phyloP scores from a whole-genome alignment of 352 stramenopile species.

The Globisporangium okanoganense region DNA sequence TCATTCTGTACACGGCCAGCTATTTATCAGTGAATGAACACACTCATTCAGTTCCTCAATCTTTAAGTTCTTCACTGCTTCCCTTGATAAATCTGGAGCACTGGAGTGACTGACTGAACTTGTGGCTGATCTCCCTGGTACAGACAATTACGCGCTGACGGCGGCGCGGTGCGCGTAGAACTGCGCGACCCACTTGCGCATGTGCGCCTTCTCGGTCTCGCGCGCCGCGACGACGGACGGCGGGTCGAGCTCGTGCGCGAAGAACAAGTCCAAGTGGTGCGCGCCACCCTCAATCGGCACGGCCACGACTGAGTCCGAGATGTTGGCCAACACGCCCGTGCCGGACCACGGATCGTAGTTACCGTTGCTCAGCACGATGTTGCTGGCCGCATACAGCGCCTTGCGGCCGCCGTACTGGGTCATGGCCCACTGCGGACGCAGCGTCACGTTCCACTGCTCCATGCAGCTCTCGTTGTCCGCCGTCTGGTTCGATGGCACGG shows the following conservation, averaged over 20 bases:
- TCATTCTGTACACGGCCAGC: not conserved
- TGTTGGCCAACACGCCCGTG: conserved; percentile 75
- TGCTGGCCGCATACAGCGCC: conserved; percentile 67
- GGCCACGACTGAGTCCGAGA: conserved; percentile 66
- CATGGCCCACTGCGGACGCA: conserved; percentile 60
- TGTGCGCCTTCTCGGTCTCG: conserved; percentile 66
- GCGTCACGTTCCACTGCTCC: conserved; percentile 52
- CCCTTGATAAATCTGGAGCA: not conserved
- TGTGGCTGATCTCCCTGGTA: not conserved
- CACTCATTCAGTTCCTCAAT: no score
- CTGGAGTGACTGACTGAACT: not conserved
- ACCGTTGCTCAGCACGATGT: conserved; percentile 95
- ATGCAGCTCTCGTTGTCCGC: conserved; percentile 61
- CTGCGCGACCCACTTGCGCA: conserved; percentile 77
- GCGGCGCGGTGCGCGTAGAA: conserved; percentile 35
- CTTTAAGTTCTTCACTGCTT: no score
- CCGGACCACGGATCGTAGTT: conserved; percentile 92
- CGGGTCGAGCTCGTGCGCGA: conserved; percentile 82
- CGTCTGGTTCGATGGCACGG: conserved; percentile 56
- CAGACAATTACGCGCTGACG: conserved; percentile 4
- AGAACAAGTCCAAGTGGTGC: conserved; percentile 93
- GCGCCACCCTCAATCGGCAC: conserved; percentile 70
- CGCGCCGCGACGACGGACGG: conserved; percentile 62
- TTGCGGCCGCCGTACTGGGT: conserved; percentile 73
- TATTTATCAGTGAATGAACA: conserved; percentile 8